phyloP scores from a whole-genome alignment of 192 early-diverging fungal genomes.

The Backusella tarrabulga region DNA sequence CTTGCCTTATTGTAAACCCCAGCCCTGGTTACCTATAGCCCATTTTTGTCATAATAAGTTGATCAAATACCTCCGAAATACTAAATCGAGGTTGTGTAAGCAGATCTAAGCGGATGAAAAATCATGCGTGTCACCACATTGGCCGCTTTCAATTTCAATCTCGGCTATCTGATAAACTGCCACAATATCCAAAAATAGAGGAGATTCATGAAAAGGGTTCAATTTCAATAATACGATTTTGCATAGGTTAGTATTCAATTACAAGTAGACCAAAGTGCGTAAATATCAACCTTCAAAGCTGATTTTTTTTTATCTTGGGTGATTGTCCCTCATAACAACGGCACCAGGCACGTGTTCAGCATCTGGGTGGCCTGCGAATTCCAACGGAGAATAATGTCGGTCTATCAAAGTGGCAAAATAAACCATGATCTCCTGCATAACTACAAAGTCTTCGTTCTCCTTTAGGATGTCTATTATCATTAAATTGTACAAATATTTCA shows the following conservation, averaged over 20 bases:
- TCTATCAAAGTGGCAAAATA: slow-evolving; percentile 54
- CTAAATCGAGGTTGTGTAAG: neutral
- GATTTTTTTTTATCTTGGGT: slow-evolving; percentile 52
- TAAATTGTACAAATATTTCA: slow-evolving; percentile 27
- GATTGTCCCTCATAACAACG: slow-evolving; percentile 34
- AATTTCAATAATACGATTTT: slow-evolving; percentile 55
- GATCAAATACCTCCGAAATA: neutral
- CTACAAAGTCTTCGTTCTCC: slow-evolving; percentile 18
- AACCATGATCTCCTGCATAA: slow-evolving; percentile 49
- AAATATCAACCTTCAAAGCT: slow-evolving; percentile 68
- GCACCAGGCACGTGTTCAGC: slow-evolving; percentile 71
- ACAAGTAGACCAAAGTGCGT: slow-evolving; percentile 70
- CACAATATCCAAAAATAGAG: slow-evolving; percentile 78
- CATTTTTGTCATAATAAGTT: neutral
- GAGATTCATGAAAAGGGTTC: slow-evolving; percentile 67
- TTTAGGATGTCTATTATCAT: slow-evolving; percentile 21
- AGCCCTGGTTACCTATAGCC: slow-evolving; percentile 14
- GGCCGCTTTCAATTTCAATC: slow-evolving; percentile 44
- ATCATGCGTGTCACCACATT: slow-evolving; percentile 36
- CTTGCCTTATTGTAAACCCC: neutral
- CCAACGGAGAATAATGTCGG: slow-evolving; percentile 56
- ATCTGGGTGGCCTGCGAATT: slow-evolving; percentile 61
- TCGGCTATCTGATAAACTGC: slow-evolving; percentile 56
- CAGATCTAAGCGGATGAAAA: slow-evolving; percentile 15
- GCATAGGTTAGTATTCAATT: slow-evolving; percentile 63